Conservation (phyloP, 257 asterid species). For the Solanum okadae region DNA sequence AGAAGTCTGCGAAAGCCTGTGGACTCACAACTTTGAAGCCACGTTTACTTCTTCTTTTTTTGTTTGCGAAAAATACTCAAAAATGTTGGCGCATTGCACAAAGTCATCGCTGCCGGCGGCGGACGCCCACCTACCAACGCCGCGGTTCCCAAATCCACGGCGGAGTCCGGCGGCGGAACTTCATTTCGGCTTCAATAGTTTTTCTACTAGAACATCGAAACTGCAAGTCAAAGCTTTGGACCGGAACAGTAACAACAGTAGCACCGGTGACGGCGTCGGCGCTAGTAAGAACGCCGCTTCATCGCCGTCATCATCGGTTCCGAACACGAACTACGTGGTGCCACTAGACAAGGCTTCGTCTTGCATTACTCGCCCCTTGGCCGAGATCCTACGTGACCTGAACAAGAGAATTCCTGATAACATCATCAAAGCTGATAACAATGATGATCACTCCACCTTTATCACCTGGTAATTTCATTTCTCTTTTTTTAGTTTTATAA, state of each 20-base stretch:
- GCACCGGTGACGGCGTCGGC: constrained; percentile 1
- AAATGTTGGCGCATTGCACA: constrained; percentile 1
- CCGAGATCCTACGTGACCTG: constrained; percentile 90
- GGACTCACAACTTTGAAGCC: not conserved
- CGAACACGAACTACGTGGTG: constrained; percentile 81
- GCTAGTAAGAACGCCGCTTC: not conserved
- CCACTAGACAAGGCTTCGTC: constrained; percentile 70
- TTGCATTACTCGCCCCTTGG: constrained; percentile 82
- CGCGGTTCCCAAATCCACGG: not conserved
- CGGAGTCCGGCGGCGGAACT: not conserved
- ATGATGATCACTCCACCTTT: constrained; percentile 39
- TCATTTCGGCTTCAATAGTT: not conserved
- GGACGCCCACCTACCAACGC: not conserved
- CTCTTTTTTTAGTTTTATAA: not conserved
- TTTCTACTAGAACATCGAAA: not conserved
- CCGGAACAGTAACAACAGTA: not conserved
- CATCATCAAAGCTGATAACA: constrained; percentile 48
- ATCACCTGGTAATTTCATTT: constrained; percentile 53
- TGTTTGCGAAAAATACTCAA: not conserved
- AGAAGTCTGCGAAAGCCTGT: not conserved
- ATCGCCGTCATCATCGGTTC: constrained; percentile 27
- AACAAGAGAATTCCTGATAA: constrained; percentile 89
- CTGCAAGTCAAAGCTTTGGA: constrained; percentile 18
- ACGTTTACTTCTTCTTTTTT: not conserved
- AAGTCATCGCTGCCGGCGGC: constrained; percentile 3